Conservation (phyloP, 1,284 basidiomycete genomes). For the Neonothopanus nambi region DNA sequence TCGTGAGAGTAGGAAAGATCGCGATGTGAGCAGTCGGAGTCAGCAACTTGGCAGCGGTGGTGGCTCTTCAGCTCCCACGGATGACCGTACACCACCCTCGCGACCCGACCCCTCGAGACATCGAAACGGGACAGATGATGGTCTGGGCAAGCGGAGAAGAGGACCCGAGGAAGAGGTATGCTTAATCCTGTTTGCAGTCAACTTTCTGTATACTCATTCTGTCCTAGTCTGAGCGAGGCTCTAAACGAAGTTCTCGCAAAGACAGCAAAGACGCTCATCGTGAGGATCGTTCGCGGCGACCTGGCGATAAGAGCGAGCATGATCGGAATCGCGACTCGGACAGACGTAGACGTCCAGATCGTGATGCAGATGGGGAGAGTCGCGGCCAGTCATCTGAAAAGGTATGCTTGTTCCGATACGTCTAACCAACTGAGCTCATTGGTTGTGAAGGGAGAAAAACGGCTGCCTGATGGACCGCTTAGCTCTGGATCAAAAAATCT, state of each 20-base stretch:
- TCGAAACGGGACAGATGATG: constrained; percentile 48
- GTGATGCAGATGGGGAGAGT: constrained; percentile 54
- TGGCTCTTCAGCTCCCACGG: constrained; percentile 30
- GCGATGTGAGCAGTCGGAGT: constrained; percentile 41
- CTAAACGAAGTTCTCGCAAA: constrained; percentile 74
- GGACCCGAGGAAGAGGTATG: constrained; percentile 69
- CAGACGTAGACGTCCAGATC: constrained; percentile 60
- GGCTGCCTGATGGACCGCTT: constrained; percentile 1
- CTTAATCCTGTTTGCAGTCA: constrained; percentile 22
- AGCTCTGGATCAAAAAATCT: constrained; percentile 37
- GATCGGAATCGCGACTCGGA: constrained; percentile 69
- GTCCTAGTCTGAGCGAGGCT: constrained; percentile 61
- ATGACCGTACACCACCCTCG: constrained; percentile 55
- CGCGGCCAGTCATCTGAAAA: constrained; percentile 56
- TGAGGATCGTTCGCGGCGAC: constrained; percentile 68
- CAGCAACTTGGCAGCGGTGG: constrained; percentile 40
- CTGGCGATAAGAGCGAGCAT: constrained; percentile 64
- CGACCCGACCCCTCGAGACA: constrained; percentile 61
- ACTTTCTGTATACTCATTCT: constrained; percentile 15
- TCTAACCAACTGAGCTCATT: constrained; percentile 42
- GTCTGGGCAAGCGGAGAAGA: constrained; percentile 68
- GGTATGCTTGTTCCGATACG: constrained; percentile 36
- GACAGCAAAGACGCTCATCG: constrained; percentile 72
- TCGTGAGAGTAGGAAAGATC: constrained; percentile 54
- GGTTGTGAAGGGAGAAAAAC: constrained; percentile 2